Evolutionary conservation across 1,139 yeast genomes (phyloP).

Genomic region (Pneumocystis carinii): DNA sequence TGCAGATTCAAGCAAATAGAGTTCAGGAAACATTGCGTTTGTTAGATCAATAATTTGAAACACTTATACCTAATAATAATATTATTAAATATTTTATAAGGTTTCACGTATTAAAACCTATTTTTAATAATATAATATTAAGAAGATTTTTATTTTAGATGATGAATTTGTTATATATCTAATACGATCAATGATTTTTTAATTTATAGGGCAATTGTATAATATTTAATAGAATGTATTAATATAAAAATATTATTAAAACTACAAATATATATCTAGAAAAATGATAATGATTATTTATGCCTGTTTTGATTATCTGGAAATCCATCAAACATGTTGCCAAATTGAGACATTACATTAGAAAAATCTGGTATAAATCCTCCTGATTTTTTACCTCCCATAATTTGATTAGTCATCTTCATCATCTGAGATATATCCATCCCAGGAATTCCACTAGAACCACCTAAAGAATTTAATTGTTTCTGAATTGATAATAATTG

Average conservation of each 20-base stretch:
- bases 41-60: not conserved
- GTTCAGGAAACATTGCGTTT: not conserved
- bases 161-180: too few relatives aligned
- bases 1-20: not conserved
- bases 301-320: not conserved
- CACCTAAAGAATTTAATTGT: slow-evolving; percentile 13
- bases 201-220: too few relatives aligned
- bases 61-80: not conserved
- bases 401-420: slow-evolving; percentile 22
- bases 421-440: slow-evolving; percentile 25
- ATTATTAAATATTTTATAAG: not conserved
- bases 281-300: not conserved
- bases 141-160: not conserved
- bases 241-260: not conserved
- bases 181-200: too few relatives aligned
- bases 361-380: slow-evolving; percentile 28
- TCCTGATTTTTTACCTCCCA: slow-evolving; percentile 28
- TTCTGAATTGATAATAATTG: slow-evolving; percentile 11
- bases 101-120: not conserved
- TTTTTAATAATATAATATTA: not conserved
- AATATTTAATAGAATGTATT: not conserved
- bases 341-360: slow-evolving; percentile 31
- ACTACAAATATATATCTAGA: not conserved
- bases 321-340: slow-evolving; percentile 5
- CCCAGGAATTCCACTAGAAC: slow-evolving; percentile 26